Evolutionary conservation across 2,329 filamentous ascomycete genomes (phyloP), one percentile per base, ranked within the genome.

Genomic region (Beauveria asiatica): DNA sequence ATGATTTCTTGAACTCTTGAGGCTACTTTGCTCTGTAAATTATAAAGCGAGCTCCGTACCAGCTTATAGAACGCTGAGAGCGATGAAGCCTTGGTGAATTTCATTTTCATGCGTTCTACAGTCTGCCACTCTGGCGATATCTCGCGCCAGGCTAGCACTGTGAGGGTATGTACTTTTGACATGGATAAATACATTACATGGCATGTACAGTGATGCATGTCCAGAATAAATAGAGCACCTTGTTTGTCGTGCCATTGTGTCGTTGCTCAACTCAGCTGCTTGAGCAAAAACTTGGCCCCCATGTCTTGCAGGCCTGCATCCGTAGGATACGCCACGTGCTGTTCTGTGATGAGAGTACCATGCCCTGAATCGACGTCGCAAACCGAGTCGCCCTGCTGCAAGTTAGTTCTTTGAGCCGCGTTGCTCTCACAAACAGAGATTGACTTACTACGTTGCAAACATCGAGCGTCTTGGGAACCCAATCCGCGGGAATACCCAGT

Each of bases 391-490:
- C 59, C 61, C 61, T 62, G 16, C 25, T 25, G 4, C 46, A n/a
- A 16, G n/a, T 60, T 54, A 54, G 57, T 16, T 16, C 27, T 9
- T 16, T 3, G 10, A 1, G 13, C 3, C 13, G 3, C 23, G 1
- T 16, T 3, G 33, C 3, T 7, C 6, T 13, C 23, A 5, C 9
- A 13, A 13, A 39, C 13, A 27, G 2, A 37, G 33, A 27, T 4
- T 30, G 8, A 54, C 61, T 49, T 46, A 62, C 61, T 33, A 57
- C 27, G 37, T 58, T 61, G 49, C 61, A 62, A 33, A 62, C 61
- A 33, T 62, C 61, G 1, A 62, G 44, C 6, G 61, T 42, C 27
- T 61, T 62, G 16, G 53, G 5, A 23, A 62, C 45, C 58, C 59
- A 62, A 25, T 55, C n/a, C 3, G 44, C 11, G 16, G 61, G 61